Evolutionary conservation across 257 asterid genomes (phyloP).

Genomic region (Agastache rugosa): DNA sequence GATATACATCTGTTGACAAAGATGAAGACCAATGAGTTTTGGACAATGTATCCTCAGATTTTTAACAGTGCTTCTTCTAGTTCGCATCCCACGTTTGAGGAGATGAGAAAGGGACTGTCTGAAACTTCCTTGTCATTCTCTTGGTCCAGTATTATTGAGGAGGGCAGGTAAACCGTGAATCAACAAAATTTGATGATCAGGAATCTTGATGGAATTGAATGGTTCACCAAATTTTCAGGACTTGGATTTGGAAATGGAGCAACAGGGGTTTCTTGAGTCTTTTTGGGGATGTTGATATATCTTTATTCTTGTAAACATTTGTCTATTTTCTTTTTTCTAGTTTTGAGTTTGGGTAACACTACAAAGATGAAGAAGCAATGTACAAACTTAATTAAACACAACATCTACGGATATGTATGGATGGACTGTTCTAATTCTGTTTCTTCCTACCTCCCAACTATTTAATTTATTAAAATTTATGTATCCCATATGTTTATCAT

Average conservation of each 20-base stretch:
- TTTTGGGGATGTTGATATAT: slow-evolving; percentile 19
- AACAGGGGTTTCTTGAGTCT: background rate
- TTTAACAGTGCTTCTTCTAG: slow-evolving; percentile 38
- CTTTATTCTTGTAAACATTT: slow-evolving; percentile 25
- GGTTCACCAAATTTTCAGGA: background rate
- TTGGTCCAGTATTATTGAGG: slow-evolving; percentile 54
- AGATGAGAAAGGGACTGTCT: slow-evolving; percentile 53
- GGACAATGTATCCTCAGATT: slow-evolving; percentile 49
- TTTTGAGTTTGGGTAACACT: background rate
- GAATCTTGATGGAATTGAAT: background rate
- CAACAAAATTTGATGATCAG: background rate
- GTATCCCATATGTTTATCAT: background rate
- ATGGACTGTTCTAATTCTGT: background rate
- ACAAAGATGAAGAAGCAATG: background rate
- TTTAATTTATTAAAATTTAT: background rate
- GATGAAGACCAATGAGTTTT: slow-evolving; percentile 49
- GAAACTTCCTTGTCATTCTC: slow-evolving; percentile 51
- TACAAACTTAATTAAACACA: background rate
- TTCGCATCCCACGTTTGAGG: slow-evolving; percentile 70
- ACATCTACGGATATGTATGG: background rate
- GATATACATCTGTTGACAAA: slow-evolving; percentile 48
- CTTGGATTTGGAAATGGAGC: background rate
- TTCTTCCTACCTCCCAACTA: background rate
- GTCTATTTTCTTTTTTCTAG: background rate
- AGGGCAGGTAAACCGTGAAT: slow-evolving; percentile 56